These are phyloP conservation scores for Hymenotorrendiella dingleyae DNA, from an alignment of 2,329 filamentous ascomycete genomes.

Conservation along the genomic window DNA sequence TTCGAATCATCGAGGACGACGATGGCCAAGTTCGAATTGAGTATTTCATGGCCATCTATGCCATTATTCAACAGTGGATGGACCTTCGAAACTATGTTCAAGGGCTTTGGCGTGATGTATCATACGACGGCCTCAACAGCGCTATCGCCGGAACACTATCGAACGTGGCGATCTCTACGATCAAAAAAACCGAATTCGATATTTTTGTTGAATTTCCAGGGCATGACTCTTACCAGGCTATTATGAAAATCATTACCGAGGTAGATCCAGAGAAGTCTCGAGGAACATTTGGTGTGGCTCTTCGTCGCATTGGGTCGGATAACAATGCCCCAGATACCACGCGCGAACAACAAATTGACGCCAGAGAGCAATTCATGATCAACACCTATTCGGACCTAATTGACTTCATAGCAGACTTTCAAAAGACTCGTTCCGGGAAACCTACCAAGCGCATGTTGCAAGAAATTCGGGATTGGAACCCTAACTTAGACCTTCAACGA, in stretches of 20 bases:
- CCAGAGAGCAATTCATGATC: slow-evolving; percentile 39
- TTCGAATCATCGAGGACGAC: slow-evolving; percentile 37
- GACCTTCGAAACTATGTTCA: slow-evolving; percentile 37
- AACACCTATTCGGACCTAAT: slow-evolving; percentile 38
- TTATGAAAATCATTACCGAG: slow-evolving; percentile 37
- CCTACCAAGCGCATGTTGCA: slow-evolving; percentile 40
- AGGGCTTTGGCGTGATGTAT: slow-evolving; percentile 38
- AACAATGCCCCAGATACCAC: too few species aligned
- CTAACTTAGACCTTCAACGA: slow-evolving; percentile 33
- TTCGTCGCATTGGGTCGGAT: slow-evolving; percentile 18
- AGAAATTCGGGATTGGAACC: slow-evolving; percentile 37
- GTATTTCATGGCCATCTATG: slow-evolving; percentile 40
- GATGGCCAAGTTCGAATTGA: slow-evolving; percentile 34
- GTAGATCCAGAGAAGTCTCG: slow-evolving; percentile 32
- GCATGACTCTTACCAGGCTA: slow-evolving; percentile 37
- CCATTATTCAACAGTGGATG: slow-evolving; percentile 33
- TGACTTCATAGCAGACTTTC: slow-evolving; percentile 42
- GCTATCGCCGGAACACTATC: slow-evolving; percentile 40
- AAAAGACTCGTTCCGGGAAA: slow-evolving; percentile 38
- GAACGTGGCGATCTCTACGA: slow-evolving; percentile 37
- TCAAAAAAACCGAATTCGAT: slow-evolving; percentile 33
- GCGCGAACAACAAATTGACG: slow-evolving; percentile 30
- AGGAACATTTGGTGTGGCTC: slow-evolving; percentile 20
- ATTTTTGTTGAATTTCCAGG: slow-evolving; percentile 43
- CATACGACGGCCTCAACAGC: slow-evolving; percentile 39